phyloP scores from a whole-genome alignment of 2,329 filamentous ascomycete species.

The Piedraia hortae region DNA sequence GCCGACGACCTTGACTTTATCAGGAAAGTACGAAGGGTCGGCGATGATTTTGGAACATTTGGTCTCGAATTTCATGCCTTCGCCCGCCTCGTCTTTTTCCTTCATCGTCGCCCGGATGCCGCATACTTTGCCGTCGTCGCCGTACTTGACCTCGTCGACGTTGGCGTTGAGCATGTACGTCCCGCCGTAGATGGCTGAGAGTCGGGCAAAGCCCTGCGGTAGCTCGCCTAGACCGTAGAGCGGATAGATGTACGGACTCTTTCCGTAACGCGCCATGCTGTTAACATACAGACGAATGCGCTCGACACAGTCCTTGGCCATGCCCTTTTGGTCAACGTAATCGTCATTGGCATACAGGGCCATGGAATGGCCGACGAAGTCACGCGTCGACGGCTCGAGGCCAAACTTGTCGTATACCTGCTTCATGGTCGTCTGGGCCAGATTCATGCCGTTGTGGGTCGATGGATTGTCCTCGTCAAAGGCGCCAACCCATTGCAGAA shows the following conservation, averaged over 20 bases:
- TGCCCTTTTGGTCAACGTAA: conserved; percentile 48
- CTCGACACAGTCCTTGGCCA: conserved; percentile 60
- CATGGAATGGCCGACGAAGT: conserved; percentile 97
- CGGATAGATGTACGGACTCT: conserved; percentile 97
- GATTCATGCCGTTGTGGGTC: conserved; percentile 42
- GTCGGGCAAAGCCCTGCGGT: conserved; percentile 85
- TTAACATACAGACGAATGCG: conserved; percentile 91
- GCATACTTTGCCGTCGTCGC: conserved; percentile 52
- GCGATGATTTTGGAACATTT: conserved; percentile 90
- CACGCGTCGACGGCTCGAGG: conserved; percentile 63
- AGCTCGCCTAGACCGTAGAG: conserved; percentile 92
- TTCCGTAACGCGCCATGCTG: conserved; percentile 90
- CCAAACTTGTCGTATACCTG: conserved; percentile 98
- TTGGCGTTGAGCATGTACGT: conserved; percentile 98
- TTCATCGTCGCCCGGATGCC: conserved; percentile 97
- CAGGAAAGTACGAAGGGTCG: conserved; percentile 87
- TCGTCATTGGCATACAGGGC: conserved; percentile 77
- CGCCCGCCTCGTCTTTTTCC: conserved; percentile 44
- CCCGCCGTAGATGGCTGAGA: conserved; percentile 93
- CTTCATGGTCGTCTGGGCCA: conserved; percentile 1
- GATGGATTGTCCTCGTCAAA: conserved; percentile 59
- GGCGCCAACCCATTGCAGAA: conserved; percentile 79
- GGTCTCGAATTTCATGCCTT: conserved; percentile 75
- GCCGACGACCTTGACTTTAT: conserved; percentile 64
- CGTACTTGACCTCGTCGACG: conserved; percentile 70